Percentiles rank a stretch among this genome's conserved stretches.
phyloP scores from a whole-genome alignment of 2,329 filamentous ascomycete genomes.

The Hypoxylon rubiginosum region DNA sequence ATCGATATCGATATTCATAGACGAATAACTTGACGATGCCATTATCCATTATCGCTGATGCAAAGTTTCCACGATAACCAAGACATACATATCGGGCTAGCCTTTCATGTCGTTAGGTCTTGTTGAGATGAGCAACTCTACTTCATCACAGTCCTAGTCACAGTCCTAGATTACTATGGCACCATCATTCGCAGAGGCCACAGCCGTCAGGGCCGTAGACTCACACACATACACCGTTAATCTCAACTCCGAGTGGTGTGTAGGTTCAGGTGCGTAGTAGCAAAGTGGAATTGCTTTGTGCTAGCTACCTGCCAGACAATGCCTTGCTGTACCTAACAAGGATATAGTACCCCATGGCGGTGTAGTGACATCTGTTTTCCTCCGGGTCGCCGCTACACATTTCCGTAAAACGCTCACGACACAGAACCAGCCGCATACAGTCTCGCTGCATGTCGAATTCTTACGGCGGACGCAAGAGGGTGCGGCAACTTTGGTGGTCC shows the following conservation, averaged over 20 bases:
- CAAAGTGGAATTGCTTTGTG: not conserved
- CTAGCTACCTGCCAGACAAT: not conserved
- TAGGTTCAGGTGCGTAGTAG: slow-evolving; percentile 48
- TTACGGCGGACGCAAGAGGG: slow-evolving; percentile 51
- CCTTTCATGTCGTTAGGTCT: not conserved
- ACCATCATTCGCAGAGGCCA: slow-evolving; percentile 46
- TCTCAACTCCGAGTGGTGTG: slow-evolving; percentile 47
- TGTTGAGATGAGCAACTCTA: not conserved
- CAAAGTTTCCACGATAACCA: not conserved
- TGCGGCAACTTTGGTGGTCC: slow-evolving; percentile 46
- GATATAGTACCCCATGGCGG: slow-evolving; percentile 76
- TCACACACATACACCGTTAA: slow-evolving; percentile 46
- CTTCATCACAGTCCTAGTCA: not conserved
- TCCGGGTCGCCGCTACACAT: slow-evolving; percentile 61
- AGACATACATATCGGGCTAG: not conserved
- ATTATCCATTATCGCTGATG: not conserved
- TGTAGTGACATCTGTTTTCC: slow-evolving; percentile 74
- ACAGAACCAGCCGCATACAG: slow-evolving; percentile 50
- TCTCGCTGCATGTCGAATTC: slow-evolving; percentile 51
- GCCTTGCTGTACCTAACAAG: not conserved
- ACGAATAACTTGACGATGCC: not conserved
- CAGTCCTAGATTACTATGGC: slow-evolving; percentile 33
- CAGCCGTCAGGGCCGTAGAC: slow-evolving; percentile 40
- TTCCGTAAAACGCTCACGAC: slow-evolving; percentile 50
- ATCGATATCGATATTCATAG: not conserved